These are phyloP conservation scores for Boeremia exigua DNA, from an alignment of 2,329 filamentous ascomycete species.

Conservation along the genomic window DNA sequence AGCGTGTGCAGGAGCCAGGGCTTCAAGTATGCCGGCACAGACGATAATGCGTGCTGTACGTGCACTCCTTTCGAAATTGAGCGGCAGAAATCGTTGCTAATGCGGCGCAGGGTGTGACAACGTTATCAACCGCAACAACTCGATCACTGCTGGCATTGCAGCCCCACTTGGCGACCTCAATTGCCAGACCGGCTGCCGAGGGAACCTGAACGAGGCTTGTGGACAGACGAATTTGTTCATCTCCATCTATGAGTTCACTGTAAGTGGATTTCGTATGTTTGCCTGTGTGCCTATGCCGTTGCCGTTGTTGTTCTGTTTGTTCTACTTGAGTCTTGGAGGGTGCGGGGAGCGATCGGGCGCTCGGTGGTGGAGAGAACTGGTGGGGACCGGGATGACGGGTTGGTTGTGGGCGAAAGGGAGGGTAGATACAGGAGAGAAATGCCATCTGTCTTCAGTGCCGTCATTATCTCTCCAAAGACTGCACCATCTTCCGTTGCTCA, in stretches of 20 bases:
- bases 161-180: not conserved
- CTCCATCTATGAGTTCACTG: constrained; percentile 19
- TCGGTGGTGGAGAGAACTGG: not conserved
- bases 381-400: not conserved
- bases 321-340: constrained; percentile 1
- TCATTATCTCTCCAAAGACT: too few species aligned
- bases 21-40: constrained; percentile 20
- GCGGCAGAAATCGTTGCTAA: not conserved
- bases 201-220: constrained; percentile 8
- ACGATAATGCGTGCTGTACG: constrained; percentile 27
- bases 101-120: constrained; percentile 1
- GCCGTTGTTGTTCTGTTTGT: constrained; percentile 3
- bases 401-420: not conserved
- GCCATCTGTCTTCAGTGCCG: too few species aligned
- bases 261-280: constrained; percentile 17
- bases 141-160: not conserved
- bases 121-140: constrained; percentile 4
- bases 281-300: constrained; percentile 17
- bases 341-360: constrained; percentile 2
- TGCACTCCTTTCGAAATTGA: not conserved
- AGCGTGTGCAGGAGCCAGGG: not conserved
- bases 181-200: not conserved
- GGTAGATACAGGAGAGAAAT: not conserved
- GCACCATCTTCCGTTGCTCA: too few species aligned
- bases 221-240: constrained; percentile 2